These are phyloP conservation scores for Chrysoporthe austroafricana DNA, from an alignment of 2,329 filamentous ascomycete species.

Conservation along the genomic window DNA sequence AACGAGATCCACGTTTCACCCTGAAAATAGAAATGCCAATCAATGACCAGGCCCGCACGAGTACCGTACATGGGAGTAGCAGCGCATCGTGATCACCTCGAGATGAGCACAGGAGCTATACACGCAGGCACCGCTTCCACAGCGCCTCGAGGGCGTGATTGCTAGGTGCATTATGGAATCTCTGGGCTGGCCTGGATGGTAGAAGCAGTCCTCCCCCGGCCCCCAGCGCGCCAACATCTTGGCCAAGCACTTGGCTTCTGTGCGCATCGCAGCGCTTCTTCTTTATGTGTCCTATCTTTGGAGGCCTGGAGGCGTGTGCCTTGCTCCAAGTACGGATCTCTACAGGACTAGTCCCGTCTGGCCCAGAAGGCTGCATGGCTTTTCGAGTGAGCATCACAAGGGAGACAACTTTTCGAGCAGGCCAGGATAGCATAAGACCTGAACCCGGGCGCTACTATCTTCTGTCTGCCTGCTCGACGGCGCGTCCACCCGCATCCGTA, in stretches of 20 bases:
- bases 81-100: background rate
- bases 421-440: background rate
- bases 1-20: conserved; percentile 29
- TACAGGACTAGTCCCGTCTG: background rate
- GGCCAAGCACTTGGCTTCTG: background rate
- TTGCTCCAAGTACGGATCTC: background rate
- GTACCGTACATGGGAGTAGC: background rate
- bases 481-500: background rate
- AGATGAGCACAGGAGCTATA: too few relatives aligned
- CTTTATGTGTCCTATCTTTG: background rate
- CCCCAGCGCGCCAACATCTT: background rate
- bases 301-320: background rate
- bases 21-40: conserved; percentile 27
- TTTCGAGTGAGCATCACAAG: background rate
- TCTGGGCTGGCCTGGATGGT: background rate
- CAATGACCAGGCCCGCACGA: background rate
- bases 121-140: too few relatives aligned
- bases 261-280: background rate
- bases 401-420: background rate
- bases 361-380: background rate
- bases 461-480: background rate
- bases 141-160: too few relatives aligned
- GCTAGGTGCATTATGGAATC: too few relatives aligned
- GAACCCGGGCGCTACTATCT: background rate
- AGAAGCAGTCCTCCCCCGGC: too few relatives aligned